These are phyloP conservation scores for Sinapis alba DNA, from an alignment of 441 rosid species.

Conservation along the genomic window DNA sequence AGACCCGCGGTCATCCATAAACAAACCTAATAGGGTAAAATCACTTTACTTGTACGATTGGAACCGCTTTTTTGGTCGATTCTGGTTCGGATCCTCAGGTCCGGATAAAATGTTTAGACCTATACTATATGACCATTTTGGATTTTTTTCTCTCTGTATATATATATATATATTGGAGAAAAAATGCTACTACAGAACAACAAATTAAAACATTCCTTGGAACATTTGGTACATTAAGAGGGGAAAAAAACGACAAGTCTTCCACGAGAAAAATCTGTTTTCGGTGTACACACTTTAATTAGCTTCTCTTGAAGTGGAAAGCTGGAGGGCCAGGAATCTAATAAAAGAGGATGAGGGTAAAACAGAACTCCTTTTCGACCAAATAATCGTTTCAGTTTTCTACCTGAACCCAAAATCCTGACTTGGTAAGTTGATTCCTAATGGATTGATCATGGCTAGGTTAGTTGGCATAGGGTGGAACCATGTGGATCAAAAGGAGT, in stretches of 20 bases:
- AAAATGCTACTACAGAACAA: not conserved
- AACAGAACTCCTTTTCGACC: too few relatives aligned
- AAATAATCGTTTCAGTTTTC: too few relatives aligned
- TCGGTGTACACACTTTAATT: too few relatives aligned
- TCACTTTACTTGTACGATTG: not conserved
- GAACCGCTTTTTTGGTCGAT: not conserved
- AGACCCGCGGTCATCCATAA: not conserved
- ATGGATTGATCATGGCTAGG: not conserved
- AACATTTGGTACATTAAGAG: too few relatives aligned
- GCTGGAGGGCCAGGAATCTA: too few relatives aligned
- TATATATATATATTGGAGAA: not conserved
- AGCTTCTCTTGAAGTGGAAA: too few relatives aligned
- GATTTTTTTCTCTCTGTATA: not conserved
- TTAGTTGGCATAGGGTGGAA: not conserved
- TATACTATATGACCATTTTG: not conserved
- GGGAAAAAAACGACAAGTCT: too few relatives aligned
- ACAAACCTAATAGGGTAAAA: not conserved
- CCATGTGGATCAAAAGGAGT: not conserved
- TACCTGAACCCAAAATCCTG: too few relatives aligned
- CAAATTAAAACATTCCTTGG: not conserved
- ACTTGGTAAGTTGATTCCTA: not conserved
- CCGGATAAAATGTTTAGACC: not conserved
- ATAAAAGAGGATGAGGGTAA: too few relatives aligned
- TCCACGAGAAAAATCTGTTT: too few relatives aligned
- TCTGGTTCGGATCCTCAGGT: not conserved